A percentile compares a stretch with the other conserved stretches of the same genome.
These are phyloP conservation scores for Aquilaria agallochum DNA, from an alignment of 441 rosid species.

Conservation along the genomic window DNA sequence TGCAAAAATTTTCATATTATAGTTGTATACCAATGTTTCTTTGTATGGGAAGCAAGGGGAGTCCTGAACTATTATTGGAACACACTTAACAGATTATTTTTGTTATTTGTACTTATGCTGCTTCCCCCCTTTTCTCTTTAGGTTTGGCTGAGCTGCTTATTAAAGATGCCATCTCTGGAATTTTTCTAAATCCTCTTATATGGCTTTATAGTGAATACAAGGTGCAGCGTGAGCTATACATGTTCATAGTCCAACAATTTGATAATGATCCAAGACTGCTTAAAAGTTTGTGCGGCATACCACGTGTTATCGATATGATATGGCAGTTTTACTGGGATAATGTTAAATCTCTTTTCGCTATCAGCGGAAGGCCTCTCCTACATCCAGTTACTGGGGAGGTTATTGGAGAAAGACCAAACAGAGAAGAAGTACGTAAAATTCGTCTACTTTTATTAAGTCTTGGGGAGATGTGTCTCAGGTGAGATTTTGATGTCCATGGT, in stretches of 20 bases:
- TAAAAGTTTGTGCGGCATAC: slow-evolving; percentile 76
- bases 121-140: slow-evolving; percentile 23
- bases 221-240: slow-evolving; percentile 96
- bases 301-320: slow-evolving; percentile 80
- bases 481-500: slow-evolving; percentile 1
- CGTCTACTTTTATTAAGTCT: slow-evolving; percentile 95
- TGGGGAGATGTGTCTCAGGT: slow-evolving; percentile 99
- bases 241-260: slow-evolving; percentile 93
- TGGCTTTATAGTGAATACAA: slow-evolving; percentile 80
- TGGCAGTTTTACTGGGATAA: slow-evolving; percentile 89
- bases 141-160: slow-evolving; percentile 85
- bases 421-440: slow-evolving; percentile 90
- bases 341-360: slow-evolving; percentile 55
- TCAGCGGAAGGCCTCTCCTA: slow-evolving; percentile 84
- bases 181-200: slow-evolving; percentile 91
- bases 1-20: too few relatives aligned
- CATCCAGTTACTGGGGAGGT: slow-evolving; percentile 60
- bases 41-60: too few relatives aligned
- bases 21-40: too few relatives aligned
- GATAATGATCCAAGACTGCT: slow-evolving; percentile 87
- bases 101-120: slow-evolving; percentile 3
- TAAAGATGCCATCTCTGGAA: slow-evolving; percentile 81
- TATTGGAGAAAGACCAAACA: slow-evolving; percentile 79
- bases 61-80: too few relatives aligned
- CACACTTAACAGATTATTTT: slow-evolving; percentile 1